Base-by-base conservation (phyloP, 116 monocot species). In the Cymodocea nodosa region DNA sequence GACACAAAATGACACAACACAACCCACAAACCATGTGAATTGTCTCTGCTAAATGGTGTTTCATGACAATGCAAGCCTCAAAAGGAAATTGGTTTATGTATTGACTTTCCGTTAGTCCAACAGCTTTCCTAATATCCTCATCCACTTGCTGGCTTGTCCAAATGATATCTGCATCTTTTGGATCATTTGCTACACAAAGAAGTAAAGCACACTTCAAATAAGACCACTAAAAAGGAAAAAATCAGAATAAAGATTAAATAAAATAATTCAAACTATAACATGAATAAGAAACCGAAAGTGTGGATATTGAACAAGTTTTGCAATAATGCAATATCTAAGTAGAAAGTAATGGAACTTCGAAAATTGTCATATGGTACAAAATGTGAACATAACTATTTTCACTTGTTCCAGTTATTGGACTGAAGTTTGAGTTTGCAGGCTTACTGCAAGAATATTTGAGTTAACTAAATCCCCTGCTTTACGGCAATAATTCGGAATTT, bases 31-130 rank as follows among this genome's bases (percentile, higher is more conserved):
- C 98, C 98, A 77, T 80, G 51, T 82, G 81, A 66, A 98, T 98
- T n/a, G 98, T 92, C 68, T 98, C 92, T 52, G 92, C 98, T 51
- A 98, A 64, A 68, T 98, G 89, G 73, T 98, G 98, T 60, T 98
- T 98, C 98, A 98, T 92, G 39, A 98, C 89, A 66, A 98, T 77
- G 71, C 98, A 98, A 64, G 98, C 89, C 82, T 92, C 98, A 76
- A 89, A 98, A 35, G 92, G 98, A 57, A 98, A 92, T 64, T 98
- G 98, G 61, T 98, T 98, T 52, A 72, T 69, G 61, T 81, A 89
- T 58, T 98, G 98, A 50, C 57, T 37, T 56, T 98, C 82, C 23
- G 64, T 82, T 36, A 98, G 55, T 44, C 86, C 86, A 72, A 92
- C 36, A 56, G 78, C 78, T 30, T 78, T 84, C 68, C 77, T 98